Percentiles rank a stretch among this genome's conserved stretches.
phyloP scores from a whole-genome alignment of 2,329 filamentous ascomycete species.

The Sphaerulina musiva region DNA sequence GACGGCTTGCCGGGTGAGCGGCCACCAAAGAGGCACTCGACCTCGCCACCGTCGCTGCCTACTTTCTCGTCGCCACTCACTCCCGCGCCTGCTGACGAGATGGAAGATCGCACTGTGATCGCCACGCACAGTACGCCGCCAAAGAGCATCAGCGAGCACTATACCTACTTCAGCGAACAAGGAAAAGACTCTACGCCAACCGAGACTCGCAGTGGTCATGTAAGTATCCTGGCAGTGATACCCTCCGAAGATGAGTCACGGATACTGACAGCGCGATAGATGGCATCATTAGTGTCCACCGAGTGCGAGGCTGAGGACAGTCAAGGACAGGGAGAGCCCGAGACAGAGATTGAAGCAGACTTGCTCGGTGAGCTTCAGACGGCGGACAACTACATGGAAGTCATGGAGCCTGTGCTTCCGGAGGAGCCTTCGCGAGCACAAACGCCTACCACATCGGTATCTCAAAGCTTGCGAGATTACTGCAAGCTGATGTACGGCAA shows the following conservation, averaged over 20 bases:
- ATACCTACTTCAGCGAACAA: neutral
- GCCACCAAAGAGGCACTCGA: slow-evolving; percentile 9
- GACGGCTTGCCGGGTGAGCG: neutral
- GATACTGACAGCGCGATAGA: neutral
- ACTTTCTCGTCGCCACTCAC: neutral
- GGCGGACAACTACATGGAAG: neutral
- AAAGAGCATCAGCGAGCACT: neutral
- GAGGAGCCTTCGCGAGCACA: neutral
- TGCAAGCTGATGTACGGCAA: too few relatives aligned
- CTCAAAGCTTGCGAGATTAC: too few relatives aligned
- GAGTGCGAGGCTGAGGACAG: neutral
- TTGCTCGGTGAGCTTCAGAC: neutral
- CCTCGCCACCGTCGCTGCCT: slow-evolving; percentile 1
- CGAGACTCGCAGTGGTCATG: neutral
- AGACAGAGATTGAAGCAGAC: neutral
- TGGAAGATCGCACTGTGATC: neutral
- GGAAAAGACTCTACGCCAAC: neutral
- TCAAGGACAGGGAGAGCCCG: neutral
- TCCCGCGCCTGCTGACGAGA: neutral
- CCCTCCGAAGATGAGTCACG: neutral
- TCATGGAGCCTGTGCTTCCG: neutral
- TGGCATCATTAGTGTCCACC: neutral
- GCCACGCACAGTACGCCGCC: neutral
- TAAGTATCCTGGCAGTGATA: neutral
- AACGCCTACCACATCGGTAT: too few relatives aligned